Percentiles rank a stretch among this genome's conserved stretches.
Conservation (phyloP, 441 rosid genomes). For the Pelargonium fulgidum region DNA sequence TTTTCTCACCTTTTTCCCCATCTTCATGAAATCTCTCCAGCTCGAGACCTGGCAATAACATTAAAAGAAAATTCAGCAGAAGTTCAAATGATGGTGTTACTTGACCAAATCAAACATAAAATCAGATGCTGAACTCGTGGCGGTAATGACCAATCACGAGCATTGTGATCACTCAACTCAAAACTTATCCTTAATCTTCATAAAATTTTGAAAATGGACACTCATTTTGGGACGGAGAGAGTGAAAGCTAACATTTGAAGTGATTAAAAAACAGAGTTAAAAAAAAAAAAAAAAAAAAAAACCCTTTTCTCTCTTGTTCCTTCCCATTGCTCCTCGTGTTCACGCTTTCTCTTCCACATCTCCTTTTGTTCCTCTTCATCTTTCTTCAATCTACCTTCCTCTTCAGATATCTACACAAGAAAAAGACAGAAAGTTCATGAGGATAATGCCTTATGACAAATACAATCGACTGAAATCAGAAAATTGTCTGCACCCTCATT, state of each 20-base stretch:
- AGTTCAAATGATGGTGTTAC: not conserved
- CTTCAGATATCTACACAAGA: slow-evolving; percentile 70
- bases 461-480: slow-evolving; percentile 7
- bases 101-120: too few relatives aligned
- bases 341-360: slow-evolving; percentile 91
- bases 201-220: too few relatives aligned
- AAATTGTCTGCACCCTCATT: slow-evolving; percentile 60
- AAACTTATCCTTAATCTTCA: too few relatives aligned
- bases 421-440: slow-evolving; percentile 13
- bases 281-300: slow-evolving; percentile 22
- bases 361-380: slow-evolving; percentile 94
- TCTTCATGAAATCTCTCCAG: slow-evolving; percentile 98
- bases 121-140: not conserved
- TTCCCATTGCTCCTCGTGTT: slow-evolving; percentile 98
- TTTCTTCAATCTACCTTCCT: slow-evolving; percentile 92
- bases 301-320: slow-evolving; percentile 94
- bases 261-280: too few relatives aligned
- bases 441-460: not conserved
- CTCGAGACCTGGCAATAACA: slow-evolving; percentile 68
- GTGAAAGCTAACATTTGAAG: too few relatives aligned
- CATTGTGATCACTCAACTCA: too few relatives aligned
- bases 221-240: too few relatives aligned
- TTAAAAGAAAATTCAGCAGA: not conserved
- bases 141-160: too few relatives aligned
- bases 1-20: slow-evolving; percentile 56